These are phyloP conservation scores for Hypocreales sp. DNA, from an alignment of 2,329 filamentous ascomycete species.

Conservation along the genomic window DNA sequence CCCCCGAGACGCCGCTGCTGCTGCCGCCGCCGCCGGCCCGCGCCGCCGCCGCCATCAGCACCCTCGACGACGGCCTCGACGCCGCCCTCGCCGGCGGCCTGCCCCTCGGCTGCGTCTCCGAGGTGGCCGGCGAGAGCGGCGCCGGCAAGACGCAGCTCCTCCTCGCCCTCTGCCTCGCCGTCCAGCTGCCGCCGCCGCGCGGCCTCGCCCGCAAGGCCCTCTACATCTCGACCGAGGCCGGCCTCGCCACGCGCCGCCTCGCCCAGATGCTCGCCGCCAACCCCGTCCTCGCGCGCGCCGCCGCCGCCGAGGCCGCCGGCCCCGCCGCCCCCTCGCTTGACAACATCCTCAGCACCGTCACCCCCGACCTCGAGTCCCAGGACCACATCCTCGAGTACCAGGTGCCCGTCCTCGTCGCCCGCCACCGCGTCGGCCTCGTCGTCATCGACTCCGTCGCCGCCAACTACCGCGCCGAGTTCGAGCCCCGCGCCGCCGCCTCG, in stretches of 20 bases:
- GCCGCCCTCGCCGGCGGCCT: slow-evolving; percentile 59
- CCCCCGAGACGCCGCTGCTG: slow-evolving; percentile 1
- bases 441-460: slow-evolving; percentile 86
- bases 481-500: slow-evolving; percentile 29
- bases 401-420: slow-evolving; percentile 67
- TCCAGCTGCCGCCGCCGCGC: slow-evolving; percentile 61
- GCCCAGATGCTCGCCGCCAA: slow-evolving; percentile 60
- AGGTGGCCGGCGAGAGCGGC: slow-evolving; percentile 86
- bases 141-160: slow-evolving; percentile 93
- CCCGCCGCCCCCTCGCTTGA: slow-evolving; percentile 46
- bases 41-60: slow-evolving; percentile 46
- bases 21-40: background rate
- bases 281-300: slow-evolving; percentile 38
- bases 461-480: slow-evolving; percentile 88
- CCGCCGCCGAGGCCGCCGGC: slow-evolving; percentile 6
- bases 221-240: slow-evolving; percentile 87
- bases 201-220: slow-evolving; percentile 62
- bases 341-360: slow-evolving; percentile 64
- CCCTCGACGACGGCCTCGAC: slow-evolving; percentile 62
- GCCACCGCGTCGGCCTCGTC: slow-evolving; percentile 65
- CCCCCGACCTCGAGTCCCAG: slow-evolving; percentile 83
- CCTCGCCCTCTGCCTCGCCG: slow-evolving; percentile 66
- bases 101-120: slow-evolving; percentile 66
- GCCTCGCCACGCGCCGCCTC: slow-evolving; percentile 68
- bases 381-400: slow-evolving; percentile 92